Conservation (phyloP, 2,329 filamentous ascomycete genomes). For the Byssochlamys sp. region DNA sequence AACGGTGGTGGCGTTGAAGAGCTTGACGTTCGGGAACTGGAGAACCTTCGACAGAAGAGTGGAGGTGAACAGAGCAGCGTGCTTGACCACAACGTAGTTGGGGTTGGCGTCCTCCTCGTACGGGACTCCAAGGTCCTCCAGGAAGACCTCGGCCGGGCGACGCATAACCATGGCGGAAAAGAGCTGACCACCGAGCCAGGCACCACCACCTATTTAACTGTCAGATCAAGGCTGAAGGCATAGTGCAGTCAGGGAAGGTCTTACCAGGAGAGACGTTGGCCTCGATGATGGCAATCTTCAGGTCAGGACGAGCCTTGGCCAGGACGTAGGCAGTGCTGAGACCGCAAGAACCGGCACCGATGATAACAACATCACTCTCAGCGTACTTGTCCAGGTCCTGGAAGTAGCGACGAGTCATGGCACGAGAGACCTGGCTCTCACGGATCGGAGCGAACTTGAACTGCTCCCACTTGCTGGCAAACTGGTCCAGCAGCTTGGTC, state of each 20-base stretch:
- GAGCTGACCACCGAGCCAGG: constrained; percentile 87
- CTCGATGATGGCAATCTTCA: constrained; percentile 86
- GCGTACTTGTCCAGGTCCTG: constrained; percentile 77
- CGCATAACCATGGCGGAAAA: constrained; percentile 95
- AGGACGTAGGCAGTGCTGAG: constrained; percentile 76
- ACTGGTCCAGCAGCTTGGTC: constrained; percentile 52
- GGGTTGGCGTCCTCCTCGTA: constrained; percentile 86
- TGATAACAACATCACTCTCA: constrained; percentile 87
- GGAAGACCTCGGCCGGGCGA: constrained; percentile 78
- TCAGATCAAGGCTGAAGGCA: not conserved
- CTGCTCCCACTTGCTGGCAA: constrained; percentile 67
- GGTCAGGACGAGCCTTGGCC: constrained; percentile 71
- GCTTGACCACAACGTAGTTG: constrained; percentile 84
- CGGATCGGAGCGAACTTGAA: constrained; percentile 82
- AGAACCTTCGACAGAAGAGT: constrained; percentile 78
- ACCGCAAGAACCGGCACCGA: constrained; percentile 82
- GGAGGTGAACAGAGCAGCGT: constrained; percentile 83
- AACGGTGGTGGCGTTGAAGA: constrained; percentile 89
- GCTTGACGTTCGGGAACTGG: constrained; percentile 79
- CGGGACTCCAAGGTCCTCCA: constrained; percentile 68
- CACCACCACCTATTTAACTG: constrained; percentile 56
- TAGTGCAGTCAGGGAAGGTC: constrained; percentile 1
- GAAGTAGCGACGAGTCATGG: constrained; percentile 92
- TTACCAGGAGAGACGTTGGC: constrained; percentile 66
- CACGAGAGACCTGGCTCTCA: constrained; percentile 82